Percentiles rank a stretch among this genome's conserved stretches.
Conservation (phyloP, 306 rosid genomes). For the Morella rubra region DNA sequence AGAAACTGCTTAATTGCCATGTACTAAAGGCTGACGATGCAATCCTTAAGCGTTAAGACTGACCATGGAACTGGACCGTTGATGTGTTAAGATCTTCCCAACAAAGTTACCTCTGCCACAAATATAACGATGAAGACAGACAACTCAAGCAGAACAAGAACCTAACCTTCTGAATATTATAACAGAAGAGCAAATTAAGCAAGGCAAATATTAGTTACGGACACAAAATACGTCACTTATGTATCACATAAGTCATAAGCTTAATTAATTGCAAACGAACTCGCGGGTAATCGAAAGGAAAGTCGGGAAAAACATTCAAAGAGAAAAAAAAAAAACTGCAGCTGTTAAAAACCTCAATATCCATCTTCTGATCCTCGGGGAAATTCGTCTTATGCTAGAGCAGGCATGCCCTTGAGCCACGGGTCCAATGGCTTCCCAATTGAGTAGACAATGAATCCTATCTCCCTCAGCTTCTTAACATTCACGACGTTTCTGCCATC, state of each 20-base stretch:
- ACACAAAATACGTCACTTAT: too few relatives aligned
- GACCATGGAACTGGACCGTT: not conserved
- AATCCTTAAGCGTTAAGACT: too few relatives aligned
- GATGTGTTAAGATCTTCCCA: not conserved
- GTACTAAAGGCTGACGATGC: too few relatives aligned
- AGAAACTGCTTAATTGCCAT: too few relatives aligned
- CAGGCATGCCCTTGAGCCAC: conserved; percentile 59
- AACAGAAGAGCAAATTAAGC: not conserved
- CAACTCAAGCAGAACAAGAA: not conserved
- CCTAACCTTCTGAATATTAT: not conserved
- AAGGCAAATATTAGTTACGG: not conserved
- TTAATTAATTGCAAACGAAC: too few relatives aligned
- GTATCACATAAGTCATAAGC: too few relatives aligned
- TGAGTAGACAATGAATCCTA: conserved; percentile 74
- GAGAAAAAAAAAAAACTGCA: too few relatives aligned
- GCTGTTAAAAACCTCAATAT: too few relatives aligned
- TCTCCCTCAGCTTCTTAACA: conserved; percentile 59
- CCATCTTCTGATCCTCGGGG: not conserved
- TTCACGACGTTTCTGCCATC: conserved; percentile 73
- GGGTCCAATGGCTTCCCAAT: conserved; percentile 74
- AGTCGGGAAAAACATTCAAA: too few relatives aligned
- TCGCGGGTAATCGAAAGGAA: too few relatives aligned
- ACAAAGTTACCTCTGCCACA: not conserved
- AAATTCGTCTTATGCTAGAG: conserved; percentile 30
- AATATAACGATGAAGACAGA: not conserved